phyloP scores from a whole-genome alignment of 2,329 filamentous ascomycete species.

The Alternaria metachromatica region DNA sequence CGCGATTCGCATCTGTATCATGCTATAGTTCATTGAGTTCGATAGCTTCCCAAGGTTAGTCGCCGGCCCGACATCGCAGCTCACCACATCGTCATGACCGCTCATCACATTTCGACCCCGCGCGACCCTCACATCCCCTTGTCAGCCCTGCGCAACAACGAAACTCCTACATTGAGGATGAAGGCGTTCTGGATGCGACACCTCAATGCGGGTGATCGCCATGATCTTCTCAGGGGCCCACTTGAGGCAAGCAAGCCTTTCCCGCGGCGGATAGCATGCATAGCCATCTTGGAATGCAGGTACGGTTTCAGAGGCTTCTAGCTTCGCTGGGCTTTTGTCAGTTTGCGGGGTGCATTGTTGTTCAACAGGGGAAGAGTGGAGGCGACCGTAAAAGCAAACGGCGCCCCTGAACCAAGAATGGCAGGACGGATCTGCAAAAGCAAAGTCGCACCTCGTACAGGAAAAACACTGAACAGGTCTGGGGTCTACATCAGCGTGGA shows the following conservation, averaged over 20 bases:
- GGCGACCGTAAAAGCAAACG: neutral
- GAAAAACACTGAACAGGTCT: neutral
- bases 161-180: neutral
- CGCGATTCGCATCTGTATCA: neutral
- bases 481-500: neutral
- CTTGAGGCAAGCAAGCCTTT: neutral
- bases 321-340: neutral
- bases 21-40: neutral
- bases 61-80: neutral
- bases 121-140: neutral
- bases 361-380: neutral
- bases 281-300: neutral
- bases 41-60: neutral
- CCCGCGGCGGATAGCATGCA: neutral
- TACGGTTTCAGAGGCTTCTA: constrained; percentile 1
- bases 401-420: neutral
- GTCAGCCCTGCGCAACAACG: neutral
- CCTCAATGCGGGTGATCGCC: neutral
- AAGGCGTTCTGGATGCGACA: neutral
- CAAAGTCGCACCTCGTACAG: neutral
- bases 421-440: neutral
- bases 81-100: neutral
- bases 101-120: neutral
- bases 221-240: neutral
- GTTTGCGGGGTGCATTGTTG: neutral